Evolutionary conservation across 495 filamentous ascomycete genomes (phyloP), one percentile per base, ranked within the genome.

Genomic region (Lindgomyces ingoldianus): DNA sequence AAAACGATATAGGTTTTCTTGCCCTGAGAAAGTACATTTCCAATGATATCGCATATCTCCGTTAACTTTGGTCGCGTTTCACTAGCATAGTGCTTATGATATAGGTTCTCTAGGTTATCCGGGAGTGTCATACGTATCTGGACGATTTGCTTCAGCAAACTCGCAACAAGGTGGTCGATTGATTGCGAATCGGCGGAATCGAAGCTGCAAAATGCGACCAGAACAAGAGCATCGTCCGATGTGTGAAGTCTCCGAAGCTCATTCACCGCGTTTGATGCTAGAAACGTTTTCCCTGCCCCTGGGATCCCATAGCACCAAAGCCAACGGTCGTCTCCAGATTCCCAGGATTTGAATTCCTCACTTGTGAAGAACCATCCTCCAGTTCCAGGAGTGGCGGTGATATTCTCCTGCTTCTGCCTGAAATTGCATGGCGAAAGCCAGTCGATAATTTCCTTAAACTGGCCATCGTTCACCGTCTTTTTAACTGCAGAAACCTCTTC

Each of bases 381-480:
- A 2, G 62, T 65, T 45, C 62, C 62, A 9, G 62, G 62, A 10
- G 62, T 44, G 10, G 42, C 53, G 3, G 44, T 51, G 4, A 58
- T 65, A 42, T 21, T 53, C 45, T 65, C 53, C 33, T 65, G 62
- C 55, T 59, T 65, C 27, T 65, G 62, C 16, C 11, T 3, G 45
- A 65, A 65, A 25, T 65, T 65, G 30, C 39, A 30, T 1, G 62
- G 62, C 16, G 62, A 65, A n/a, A 65, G 62, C 62, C 62, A 65
- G 26, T 65, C 54, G 25, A 65, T 39, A 42, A 65, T 59, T n/a
- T 65, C 54, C 25, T 59, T 65, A 46, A 65, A 65, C 27, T 58
- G 22, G n/a, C 30, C 25, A 51, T 65, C 54, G 1, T 24, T 26
- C 6, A 30, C 33, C 10, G 22, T 58, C 27, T 51, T 58, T 30